Percentiles rank a stretch among this genome's conserved stretches.
phyloP scores from a whole-genome alignment of 768 basidiomycete genomes.

The Mycena polygramma region DNA sequence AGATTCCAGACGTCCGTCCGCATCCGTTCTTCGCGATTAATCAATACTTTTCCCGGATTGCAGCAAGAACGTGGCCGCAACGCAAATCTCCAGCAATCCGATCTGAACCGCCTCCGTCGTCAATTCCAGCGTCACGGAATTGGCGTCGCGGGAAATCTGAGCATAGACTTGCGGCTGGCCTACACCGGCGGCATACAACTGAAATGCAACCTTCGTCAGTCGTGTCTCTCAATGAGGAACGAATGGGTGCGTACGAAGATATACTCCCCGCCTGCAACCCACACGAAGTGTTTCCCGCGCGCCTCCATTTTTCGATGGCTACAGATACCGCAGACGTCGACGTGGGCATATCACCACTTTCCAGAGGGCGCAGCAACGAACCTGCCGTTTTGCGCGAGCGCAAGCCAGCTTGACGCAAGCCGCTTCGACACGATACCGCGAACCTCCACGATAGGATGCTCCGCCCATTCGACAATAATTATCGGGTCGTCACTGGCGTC shows the following conservation, averaged over 20 bases:
- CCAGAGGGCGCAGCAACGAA: conserved; percentile 40
- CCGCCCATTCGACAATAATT: conserved; percentile 59
- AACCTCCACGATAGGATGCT: conserved; percentile 56
- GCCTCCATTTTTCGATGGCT: conserved; percentile 54
- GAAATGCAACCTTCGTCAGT: background rate
- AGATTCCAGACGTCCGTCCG: too few relatives aligned
- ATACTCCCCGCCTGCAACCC: conserved; percentile 54
- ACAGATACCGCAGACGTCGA: background rate
- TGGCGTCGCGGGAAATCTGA: conserved; percentile 49
- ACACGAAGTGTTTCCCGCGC: conserved; percentile 44
- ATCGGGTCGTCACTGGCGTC: conserved; percentile 49
- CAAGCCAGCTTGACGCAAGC: conserved; percentile 55
- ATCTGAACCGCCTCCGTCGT: conserved; percentile 54
- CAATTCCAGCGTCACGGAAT: conserved; percentile 53
- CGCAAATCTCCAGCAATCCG: conserved; percentile 52
- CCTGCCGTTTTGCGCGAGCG: conserved; percentile 56
- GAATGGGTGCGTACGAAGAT: conserved; percentile 47
- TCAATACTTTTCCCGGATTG: conserved; percentile 57
- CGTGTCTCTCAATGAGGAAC: background rate
- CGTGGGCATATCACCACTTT: conserved; percentile 1
- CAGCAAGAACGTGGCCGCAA: conserved; percentile 55
- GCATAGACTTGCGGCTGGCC: conserved; percentile 31
- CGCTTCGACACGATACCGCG: conserved; percentile 51
- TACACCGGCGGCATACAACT: conserved; percentile 51
- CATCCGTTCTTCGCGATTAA: conserved; percentile 32